phyloP scores from a whole-genome alignment of 345 rosid genomes.

The Kandelia obovata region DNA sequence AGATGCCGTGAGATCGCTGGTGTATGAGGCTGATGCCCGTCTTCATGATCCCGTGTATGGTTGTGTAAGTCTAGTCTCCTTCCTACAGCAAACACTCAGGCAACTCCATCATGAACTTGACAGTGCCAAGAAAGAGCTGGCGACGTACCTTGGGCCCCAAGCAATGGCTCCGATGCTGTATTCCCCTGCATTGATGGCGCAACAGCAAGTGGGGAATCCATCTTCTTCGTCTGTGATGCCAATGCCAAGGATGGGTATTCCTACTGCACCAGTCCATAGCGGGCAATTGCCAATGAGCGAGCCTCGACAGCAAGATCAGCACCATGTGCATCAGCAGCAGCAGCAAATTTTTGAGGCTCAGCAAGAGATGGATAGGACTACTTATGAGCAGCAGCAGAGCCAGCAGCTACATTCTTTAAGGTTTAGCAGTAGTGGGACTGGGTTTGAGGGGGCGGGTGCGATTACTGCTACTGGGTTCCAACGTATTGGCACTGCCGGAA shows the following conservation, averaged over 20 bases:
- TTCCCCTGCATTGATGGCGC: neutral
- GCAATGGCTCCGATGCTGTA: neutral
- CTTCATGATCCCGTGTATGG: neutral
- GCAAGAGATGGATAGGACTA: conserved; percentile 8
- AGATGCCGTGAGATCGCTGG: conserved; percentile 5
- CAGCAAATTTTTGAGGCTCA: neutral
- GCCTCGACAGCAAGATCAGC: neutral
- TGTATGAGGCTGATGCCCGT: neutral
- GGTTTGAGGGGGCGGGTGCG: neutral
- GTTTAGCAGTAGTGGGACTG: conserved; percentile 7
- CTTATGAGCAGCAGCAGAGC: neutral
- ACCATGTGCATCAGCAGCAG: neutral
- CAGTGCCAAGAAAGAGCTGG: conserved; percentile 1
- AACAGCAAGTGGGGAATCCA: neutral
- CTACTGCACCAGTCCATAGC: neutral
- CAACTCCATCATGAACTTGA: neutral
- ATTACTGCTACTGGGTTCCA: conserved; percentile 1
- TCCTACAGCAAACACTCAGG: conserved; percentile 1
- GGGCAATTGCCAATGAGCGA: neutral
- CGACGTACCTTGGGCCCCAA: conserved; percentile 1
- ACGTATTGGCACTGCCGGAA: too few relatives aligned
- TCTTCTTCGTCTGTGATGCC: neutral
- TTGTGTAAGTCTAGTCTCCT: neutral
- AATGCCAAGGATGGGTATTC: conserved; percentile 2
- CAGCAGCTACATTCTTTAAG: neutral